A percentile compares a stretch with the other conserved stretches of the same genome.
These are phyloP conservation scores for Amanita phalloides DNA, from an alignment of 768 basidiomycete species.

Conservation along the genomic window DNA sequence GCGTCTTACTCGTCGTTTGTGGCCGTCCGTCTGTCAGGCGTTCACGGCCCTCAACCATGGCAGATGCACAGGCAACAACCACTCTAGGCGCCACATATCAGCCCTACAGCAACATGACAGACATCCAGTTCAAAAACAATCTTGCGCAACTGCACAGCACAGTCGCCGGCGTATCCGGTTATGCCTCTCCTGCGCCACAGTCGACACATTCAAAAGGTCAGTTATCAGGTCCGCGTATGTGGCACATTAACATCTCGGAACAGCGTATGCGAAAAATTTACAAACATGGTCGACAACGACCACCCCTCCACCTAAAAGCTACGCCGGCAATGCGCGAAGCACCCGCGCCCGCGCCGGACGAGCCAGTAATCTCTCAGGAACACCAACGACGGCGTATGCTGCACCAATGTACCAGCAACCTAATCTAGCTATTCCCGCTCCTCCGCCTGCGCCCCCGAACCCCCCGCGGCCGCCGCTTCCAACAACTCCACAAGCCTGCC, in stretches of 20 bases:
- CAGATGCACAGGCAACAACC: constrained; percentile 15
- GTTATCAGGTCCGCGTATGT: constrained; percentile 1
- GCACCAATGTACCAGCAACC: constrained; percentile 26
- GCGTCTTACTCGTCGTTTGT: not conserved
- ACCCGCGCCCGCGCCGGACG: constrained; percentile 29
- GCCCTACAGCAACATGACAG: constrained; percentile 37
- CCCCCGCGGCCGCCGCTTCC: constrained; percentile 49
- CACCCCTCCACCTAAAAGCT: constrained; percentile 38
- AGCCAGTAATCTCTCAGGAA: constrained; percentile 30
- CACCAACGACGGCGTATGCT: constrained; percentile 14
- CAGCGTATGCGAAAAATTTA: constrained; percentile 60
- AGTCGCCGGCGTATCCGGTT: constrained; percentile 24
- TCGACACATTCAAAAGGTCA: constrained; percentile 25
- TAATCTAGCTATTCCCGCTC: constrained; percentile 18
- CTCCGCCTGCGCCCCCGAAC: constrained; percentile 28
- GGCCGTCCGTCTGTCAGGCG: not conserved
- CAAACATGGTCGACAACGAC: constrained; percentile 57
- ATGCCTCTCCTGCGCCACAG: constrained; percentile 29
- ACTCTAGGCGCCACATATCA: constrained; percentile 13
- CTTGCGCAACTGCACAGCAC: constrained; percentile 37
- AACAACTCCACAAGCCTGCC: constrained; percentile 55
- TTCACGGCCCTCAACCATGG: constrained; percentile 11
- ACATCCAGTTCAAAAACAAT: constrained; percentile 53
- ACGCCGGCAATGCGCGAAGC: constrained; percentile 28
- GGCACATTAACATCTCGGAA: constrained; percentile 5